A percentile compares a stretch with the other conserved stretches of the same genome.
Evolutionary conservation across 768 basidiomycete species (phyloP).

Genomic region (Lactifluus echinatus): DNA sequence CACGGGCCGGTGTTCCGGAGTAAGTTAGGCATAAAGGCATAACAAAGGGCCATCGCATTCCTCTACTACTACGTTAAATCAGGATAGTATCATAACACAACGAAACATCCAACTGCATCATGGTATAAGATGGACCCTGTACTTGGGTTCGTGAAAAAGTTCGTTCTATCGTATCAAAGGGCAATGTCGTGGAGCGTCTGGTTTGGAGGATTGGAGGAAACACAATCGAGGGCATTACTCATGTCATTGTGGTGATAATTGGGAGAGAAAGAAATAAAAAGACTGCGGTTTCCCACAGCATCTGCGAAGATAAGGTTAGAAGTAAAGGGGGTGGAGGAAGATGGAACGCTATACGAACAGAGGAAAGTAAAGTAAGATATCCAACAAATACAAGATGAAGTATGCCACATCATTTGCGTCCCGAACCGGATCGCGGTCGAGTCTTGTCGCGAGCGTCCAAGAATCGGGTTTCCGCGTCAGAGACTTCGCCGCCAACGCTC

Average conservation of each 20-base stretch:
- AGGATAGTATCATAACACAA: conserved; percentile 5
- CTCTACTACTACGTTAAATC: conserved; percentile 2
- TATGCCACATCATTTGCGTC: conserved; percentile 17
- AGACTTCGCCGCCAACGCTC: conserved; percentile 23
- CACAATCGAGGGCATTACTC: conserved; percentile 16
- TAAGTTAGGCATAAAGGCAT: not conserved
- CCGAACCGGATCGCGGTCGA: conserved; percentile 22
- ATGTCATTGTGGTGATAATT: conserved; percentile 2
- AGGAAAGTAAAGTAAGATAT: conserved; percentile 6
- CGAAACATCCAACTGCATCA: not conserved
- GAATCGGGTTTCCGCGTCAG: conserved; percentile 14
- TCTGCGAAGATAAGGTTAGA: not conserved
- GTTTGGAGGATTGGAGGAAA: too few species aligned
- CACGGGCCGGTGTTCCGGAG: not conserved
- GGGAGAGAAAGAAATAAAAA: not conserved
- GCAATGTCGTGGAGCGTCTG: not conserved
- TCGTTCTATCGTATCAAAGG: conserved; percentile 13
- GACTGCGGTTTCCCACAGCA: not conserved
- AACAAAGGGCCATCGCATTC: not conserved
- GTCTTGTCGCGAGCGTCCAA: conserved; percentile 20
- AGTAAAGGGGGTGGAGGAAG: not conserved
- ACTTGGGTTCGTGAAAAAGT: not conserved
- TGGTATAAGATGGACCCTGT: conserved; percentile 5
- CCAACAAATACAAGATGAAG: conserved; percentile 3
- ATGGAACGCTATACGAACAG: conserved; percentile 2